Evolutionary conservation across 306 rosid species (phyloP).

Genomic region (cucumber (Cucumis sativus)): Cucumber_9930_V3 NC_026660.2:878501-879000

Average conservation of each 20-base stretch:
- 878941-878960: too few species aligned
- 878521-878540: slow-evolving; percentile 31
- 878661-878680: too few species aligned
- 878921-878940: too few species aligned
- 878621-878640: slow-evolving; percentile 32
- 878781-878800: slow-evolving; percentile 35
- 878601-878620: slow-evolving; percentile 27
- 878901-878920: too few species aligned
- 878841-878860: slow-evolving; percentile 68
- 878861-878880: slow-evolving; percentile 53
- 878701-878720: too few species aligned
- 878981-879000: slow-evolving; percentile 26
- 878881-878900: slow-evolving; percentile 58
- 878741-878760: slow-evolving; percentile 56
- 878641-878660: slow-evolving; percentile 1
- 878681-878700: too few species aligned
- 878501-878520: slow-evolving; percentile 21
- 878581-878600: slow-evolving; percentile 23
- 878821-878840: slow-evolving; percentile 92
- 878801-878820: slow-evolving; percentile 56
- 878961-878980: too few species aligned
- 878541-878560: slow-evolving; percentile 34
- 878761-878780: slow-evolving; percentile 92
- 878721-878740: slow-evolving; percentile 26
- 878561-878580: slow-evolving; percentile 7